Evolutionary conservation across 2,329 filamentous ascomycete species (phyloP).

Genomic region (Sporothrix humicola): DNA sequence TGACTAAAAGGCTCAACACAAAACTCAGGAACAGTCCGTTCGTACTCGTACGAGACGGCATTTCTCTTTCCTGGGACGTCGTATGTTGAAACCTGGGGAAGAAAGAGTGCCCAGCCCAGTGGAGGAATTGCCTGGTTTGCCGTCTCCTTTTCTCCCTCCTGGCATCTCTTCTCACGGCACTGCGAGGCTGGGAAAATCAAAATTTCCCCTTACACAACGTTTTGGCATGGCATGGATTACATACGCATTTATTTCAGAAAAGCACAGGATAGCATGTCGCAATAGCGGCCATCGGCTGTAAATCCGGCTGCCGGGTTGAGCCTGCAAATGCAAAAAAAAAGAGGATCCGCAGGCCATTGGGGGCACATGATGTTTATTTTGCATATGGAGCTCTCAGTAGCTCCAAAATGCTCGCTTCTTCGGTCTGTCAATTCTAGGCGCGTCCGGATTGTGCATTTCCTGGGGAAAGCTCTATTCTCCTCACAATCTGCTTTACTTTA

Average conservation of each 20-base stretch:
- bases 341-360: neutral
- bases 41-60: constrained; percentile 12
- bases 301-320: constrained; percentile 10
- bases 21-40: neutral
- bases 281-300: constrained; percentile 11
- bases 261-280: neutral
- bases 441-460: neutral
- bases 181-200: neutral
- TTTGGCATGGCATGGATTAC: neutral
- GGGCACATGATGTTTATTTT: constrained; percentile 23
- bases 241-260: neutral
- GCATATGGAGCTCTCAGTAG: neutral
- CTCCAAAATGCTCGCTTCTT: constrained; percentile 9
- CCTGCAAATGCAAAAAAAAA: neutral
- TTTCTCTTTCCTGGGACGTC: neutral
- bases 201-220: neutral
- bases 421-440: neutral
- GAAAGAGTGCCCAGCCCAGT: neutral
- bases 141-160: neutral
- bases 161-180: neutral
- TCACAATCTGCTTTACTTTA: too few species aligned
- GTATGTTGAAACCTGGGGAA: constrained; percentile 19
- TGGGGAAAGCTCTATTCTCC: neutral
- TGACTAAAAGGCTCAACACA: neutral
- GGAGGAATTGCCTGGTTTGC: constrained; percentile 1